These are phyloP conservation scores for Russula lepida DNA, from an alignment of 768 basidiomycete species.

Conservation along the genomic window DNA sequence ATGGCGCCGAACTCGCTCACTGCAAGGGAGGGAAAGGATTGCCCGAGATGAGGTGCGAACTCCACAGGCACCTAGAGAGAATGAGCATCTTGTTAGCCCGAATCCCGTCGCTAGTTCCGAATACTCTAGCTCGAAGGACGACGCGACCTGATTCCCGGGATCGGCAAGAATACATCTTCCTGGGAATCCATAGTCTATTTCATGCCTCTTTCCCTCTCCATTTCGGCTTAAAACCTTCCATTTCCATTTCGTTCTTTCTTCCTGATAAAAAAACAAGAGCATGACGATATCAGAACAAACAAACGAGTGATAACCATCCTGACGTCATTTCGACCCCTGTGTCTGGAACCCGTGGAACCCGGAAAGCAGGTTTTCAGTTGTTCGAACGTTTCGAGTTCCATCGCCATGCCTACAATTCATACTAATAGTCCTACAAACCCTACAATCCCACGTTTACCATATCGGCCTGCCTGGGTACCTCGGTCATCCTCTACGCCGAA, in stretches of 20 bases:
- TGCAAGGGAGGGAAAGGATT: constrained; percentile 8
- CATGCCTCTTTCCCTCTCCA: background rate
- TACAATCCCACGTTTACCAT: background rate
- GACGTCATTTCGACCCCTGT: background rate
- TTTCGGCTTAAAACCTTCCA: too few species aligned
- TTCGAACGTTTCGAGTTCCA: too few species aligned
- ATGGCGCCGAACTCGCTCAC: background rate
- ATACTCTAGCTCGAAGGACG: background rate
- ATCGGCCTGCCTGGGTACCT: background rate
- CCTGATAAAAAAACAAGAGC: background rate
- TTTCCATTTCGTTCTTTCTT: background rate
- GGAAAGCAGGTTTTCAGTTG: too few species aligned
- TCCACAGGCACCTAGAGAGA: background rate
- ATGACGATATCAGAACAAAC: too few species aligned
- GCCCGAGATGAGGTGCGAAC: background rate
- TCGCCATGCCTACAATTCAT: background rate
- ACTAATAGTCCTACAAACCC: too few species aligned
- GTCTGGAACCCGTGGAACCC: too few species aligned
- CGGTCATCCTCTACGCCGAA: background rate
- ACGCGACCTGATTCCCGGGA: background rate
- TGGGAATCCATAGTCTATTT: background rate
- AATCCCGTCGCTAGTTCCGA: background rate
- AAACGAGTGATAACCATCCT: background rate
- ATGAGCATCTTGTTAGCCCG: background rate
- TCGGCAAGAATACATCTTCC: background rate